phyloP scores from a whole-genome alignment of 176 grass and related monocot species.

The Dactylis glomerata region DNA sequence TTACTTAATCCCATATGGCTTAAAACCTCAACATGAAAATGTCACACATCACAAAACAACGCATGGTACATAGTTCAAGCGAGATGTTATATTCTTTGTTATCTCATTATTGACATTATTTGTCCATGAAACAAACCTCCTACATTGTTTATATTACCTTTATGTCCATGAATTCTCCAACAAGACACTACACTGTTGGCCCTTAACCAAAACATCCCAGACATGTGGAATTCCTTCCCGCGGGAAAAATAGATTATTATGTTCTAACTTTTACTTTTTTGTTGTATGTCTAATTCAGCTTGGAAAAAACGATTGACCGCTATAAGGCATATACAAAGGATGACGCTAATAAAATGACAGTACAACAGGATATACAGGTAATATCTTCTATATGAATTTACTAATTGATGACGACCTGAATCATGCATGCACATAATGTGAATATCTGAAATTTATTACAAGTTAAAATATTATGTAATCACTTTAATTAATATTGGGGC shows the following conservation, averaged over 20 bases:
- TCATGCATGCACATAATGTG: neutral
- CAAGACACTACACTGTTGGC: neutral
- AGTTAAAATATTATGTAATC: neutral
- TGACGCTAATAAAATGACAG: slow-evolving; percentile 26
- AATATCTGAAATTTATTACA: neutral
- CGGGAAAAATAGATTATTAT: neutral
- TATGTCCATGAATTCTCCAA: neutral
- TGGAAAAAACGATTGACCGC: slow-evolving; percentile 58
- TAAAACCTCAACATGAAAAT: neutral
- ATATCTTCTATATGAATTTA: slow-evolving; percentile 3
- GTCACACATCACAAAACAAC: neutral
- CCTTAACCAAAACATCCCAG: neutral
- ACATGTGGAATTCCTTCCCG: neutral
- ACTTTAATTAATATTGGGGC: neutral
- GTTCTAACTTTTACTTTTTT: neutral
- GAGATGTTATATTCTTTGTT: neutral
- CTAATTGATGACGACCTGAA: neutral
- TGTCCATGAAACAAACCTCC: neutral
- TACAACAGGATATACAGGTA: slow-evolving; percentile 50
- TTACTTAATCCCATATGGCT: neutral
- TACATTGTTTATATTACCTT: neutral
- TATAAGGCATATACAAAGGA: slow-evolving; percentile 51
- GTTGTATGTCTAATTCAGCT: slow-evolving; percentile 27
- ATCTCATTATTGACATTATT: neutral
- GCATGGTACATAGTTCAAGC: neutral